Percentiles rank a stretch among this genome's conserved stretches.
Conservation (phyloP, 805 yeast genomes). For the Ogataea allantospora region DNA sequence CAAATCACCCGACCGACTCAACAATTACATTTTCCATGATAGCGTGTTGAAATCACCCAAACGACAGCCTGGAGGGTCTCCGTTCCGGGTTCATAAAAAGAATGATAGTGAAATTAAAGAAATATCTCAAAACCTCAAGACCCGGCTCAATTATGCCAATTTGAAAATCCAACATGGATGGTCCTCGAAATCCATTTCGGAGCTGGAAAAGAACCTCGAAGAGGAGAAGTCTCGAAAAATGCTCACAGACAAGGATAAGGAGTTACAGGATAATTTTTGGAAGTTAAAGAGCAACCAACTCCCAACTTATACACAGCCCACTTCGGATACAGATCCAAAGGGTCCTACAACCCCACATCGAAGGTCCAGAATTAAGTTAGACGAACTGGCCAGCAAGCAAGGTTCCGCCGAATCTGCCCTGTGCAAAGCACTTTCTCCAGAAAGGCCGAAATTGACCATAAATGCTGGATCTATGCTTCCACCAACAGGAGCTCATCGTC, state of each 20-base stretch:
- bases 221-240: constrained; percentile 19
- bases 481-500: constrained; percentile 10
- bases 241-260: constrained; percentile 14
- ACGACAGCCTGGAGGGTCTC: constrained; percentile 16
- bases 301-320: constrained; percentile 17
- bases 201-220: constrained; percentile 29
- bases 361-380: constrained; percentile 24
- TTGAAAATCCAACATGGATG: constrained; percentile 38
- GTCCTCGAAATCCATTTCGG: constrained; percentile 31
- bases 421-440: constrained; percentile 25
- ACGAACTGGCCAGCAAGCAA: constrained; percentile 28
- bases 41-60: constrained; percentile 24
- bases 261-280: constrained; percentile 31
- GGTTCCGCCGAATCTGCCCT: constrained; percentile 29
- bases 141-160: constrained; percentile 37
- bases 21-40: constrained; percentile 30
- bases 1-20: constrained; percentile 26
- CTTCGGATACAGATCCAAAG: constrained; percentile 4
- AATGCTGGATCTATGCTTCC: constrained; percentile 11
- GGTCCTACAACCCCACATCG: constrained; percentile 14
- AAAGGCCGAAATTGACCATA: constrained; percentile 18
- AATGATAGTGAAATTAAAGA: constrained; percentile 35
- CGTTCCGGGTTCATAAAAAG: constrained; percentile 30
- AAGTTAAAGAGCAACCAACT: constrained; percentile 25
- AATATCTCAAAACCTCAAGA: constrained; percentile 36